These are phyloP conservation scores for Fagus crenata DNA, from an alignment of 306 rosid species.

Conservation along the genomic window DNA sequence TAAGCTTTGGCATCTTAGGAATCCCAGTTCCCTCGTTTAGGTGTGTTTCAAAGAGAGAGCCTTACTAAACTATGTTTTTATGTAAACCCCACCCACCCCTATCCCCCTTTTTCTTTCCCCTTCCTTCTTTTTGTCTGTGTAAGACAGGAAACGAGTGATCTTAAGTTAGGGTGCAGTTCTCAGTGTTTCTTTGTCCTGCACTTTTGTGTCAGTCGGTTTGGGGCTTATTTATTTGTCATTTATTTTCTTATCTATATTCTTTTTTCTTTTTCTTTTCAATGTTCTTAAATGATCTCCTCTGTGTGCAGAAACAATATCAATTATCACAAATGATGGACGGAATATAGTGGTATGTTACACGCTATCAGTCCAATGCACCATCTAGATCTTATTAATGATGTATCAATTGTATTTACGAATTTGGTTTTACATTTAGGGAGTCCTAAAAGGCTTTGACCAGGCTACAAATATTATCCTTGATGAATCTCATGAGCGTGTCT, in stretches of 20 bases:
- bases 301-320: slow-evolving; percentile 75
- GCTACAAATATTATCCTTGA: slow-evolving; percentile 98
- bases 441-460: slow-evolving; percentile 94
- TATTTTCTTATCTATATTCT: too few species aligned
- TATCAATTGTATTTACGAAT: neutral
- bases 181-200: neutral
- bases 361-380: slow-evolving; percentile 2
- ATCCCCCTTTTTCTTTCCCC: too few species aligned
- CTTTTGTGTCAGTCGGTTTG: neutral
- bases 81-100: neutral
- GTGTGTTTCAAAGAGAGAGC: neutral
- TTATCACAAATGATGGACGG: slow-evolving; percentile 90
- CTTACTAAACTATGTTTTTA: neutral
- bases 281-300: neutral
- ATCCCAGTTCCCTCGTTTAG: neutral
- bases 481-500: slow-evolving; percentile 95
- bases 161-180: neutral
- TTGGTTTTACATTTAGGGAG: slow-evolving; percentile 51
- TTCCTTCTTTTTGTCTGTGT: neutral
- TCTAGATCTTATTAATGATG: neutral
- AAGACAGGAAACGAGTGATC: neutral
- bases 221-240: neutral
- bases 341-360: slow-evolving; percentile 75
- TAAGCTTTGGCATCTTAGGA: neutral
- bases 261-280: neutral